Base-by-base conservation (phyloP, 371 early-diverging fungal genomes). In the Syncephalastrum racemosum region DNA sequence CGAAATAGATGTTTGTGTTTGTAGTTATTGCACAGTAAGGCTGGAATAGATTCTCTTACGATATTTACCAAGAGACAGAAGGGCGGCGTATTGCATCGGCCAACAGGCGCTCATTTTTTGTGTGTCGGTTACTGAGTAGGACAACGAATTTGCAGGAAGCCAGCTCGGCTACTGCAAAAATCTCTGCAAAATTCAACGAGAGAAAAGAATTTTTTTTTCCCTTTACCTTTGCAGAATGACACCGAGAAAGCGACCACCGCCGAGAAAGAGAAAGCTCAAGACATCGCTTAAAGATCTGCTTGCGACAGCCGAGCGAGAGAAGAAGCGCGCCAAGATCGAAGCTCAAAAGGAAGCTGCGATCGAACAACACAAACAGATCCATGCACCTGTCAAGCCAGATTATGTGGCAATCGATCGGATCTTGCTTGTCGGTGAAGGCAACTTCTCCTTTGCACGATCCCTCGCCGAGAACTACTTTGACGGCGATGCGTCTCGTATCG, bases 381-480 rank as follows among this genome's bases (percentile, higher is more conserved):
- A 47, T 42, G 53, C 53, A 1, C 53, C 62, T 44, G 65, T 56
- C 10, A 58, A 63, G 31, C 70, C 75, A 4, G 77, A 79, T 4
- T 87, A 79, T 60, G 67, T 50, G 4, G 61, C 62, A 4, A 42
- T 64, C 12, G 84, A 90, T 61, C 66, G 62, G 2, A 83, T 91
- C 12, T 61, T 91, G 22, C 64, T 89, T 1, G 59, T 92, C 4
- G 90, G 91, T 44, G 91, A 90, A 63, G 94, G 93, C 49, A 95
- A 95, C 67, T 95, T 95, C 58, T 90, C 90, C 22, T 95, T 94
- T 73, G 87, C 96, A 4, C 73, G 72, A 40, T 77, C 87, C 8
- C 50, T 95, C 12, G 84, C 81, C 1, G 75, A 81, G 15, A 64
- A 79, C 54, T 84, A 50, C 67, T 61, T 62, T 31, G 71, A 71